These are phyloP conservation scores for Monilinia fructigena DNA, from an alignment of 2,329 filamentous ascomycete species.

Conservation along the genomic window DNA sequence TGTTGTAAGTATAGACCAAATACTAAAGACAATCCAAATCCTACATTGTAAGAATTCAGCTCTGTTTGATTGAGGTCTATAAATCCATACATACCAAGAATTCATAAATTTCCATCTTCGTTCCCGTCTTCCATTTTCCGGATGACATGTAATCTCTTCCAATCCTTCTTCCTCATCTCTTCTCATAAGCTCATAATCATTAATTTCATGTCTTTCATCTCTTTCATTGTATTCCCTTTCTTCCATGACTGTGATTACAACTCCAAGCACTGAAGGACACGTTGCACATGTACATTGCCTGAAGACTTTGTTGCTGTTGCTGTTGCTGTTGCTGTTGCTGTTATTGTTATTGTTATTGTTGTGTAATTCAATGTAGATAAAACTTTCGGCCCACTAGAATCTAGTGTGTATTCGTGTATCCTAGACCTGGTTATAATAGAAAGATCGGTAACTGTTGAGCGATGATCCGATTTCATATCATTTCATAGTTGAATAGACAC, in stretches of 20 bases:
- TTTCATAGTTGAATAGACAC: background rate
- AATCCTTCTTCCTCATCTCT: conserved; percentile 18
- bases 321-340: background rate
- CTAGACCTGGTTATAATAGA: background rate
- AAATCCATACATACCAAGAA: conserved; percentile 1
- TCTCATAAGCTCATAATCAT: conserved; percentile 5
- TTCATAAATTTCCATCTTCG: conserved; percentile 14
- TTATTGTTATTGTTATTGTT: background rate
- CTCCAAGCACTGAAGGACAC: background rate
- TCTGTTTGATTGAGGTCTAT: too few species aligned
- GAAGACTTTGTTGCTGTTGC: too few species aligned
- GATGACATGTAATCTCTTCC: background rate
- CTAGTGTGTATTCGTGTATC: background rate
- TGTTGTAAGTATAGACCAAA: conserved; percentile 16
- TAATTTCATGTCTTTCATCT: background rate
- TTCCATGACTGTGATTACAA: conserved; percentile 14
- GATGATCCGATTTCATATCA: background rate
- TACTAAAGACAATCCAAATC: conserved; percentile 20
- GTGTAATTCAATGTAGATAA: background rate
- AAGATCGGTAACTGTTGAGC: background rate
- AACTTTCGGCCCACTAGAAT: conserved; percentile 5
- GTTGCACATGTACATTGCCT: conserved; percentile 11
- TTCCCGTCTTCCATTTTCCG: conserved; percentile 9
- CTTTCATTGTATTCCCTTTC: conserved; percentile 10
- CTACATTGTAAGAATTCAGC: background rate